Base-by-base conservation (phyloP, 805 yeast species). In the Kodamaea kakaduensis region DNA sequence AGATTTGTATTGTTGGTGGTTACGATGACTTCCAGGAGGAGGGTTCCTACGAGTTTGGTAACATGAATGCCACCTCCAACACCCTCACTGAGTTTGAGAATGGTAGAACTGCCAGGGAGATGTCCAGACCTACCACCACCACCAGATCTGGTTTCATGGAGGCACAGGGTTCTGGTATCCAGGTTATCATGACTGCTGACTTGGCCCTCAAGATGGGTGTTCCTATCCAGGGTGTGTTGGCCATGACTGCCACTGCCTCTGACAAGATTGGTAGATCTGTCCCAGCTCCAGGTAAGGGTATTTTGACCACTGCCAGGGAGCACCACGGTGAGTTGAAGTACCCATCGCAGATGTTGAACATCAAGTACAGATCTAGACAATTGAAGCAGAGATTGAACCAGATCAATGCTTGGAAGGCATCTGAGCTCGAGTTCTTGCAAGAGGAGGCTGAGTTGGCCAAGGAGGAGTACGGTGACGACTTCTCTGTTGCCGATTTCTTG, bases 201-300 rank as follows among this genome's bases (percentile, higher is more conserved):
- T 71, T 93, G 48, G 99, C 99, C 24, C 54, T 93, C 49, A 78
- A 83, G 59, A 93, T 93, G 99, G 99, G 99, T 72, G 97, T 94
- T 51, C 99, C 99, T 60, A 86, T 93, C 54, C 86, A 94, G 54
- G 98, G 96, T 67, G 79, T 93, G 44, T 74, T 89, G 51, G 98
- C 95, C 37, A 69, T 89, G 76, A 76, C 96, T 39, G 90, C 96
- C 38, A 94, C 97, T 55, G 98, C 98, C 35, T 78, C 95, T 42
- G 99, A 93, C 67, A 94, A 89, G 80, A 90, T 90, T 61, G 97
- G 97, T 59, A 84, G 97, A 71, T 89, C 97, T 33, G 90, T 93
- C 48, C 99, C 99, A 48, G 98, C 98, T 58, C 99, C 99, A 68
- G 99, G 99, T 64, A 87, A 90, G 72, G 99, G 99, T 82, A 84